Conservation (phyloP, 2,329 filamentous ascomycete genomes). For the Juglanconis oblonga region DNA sequence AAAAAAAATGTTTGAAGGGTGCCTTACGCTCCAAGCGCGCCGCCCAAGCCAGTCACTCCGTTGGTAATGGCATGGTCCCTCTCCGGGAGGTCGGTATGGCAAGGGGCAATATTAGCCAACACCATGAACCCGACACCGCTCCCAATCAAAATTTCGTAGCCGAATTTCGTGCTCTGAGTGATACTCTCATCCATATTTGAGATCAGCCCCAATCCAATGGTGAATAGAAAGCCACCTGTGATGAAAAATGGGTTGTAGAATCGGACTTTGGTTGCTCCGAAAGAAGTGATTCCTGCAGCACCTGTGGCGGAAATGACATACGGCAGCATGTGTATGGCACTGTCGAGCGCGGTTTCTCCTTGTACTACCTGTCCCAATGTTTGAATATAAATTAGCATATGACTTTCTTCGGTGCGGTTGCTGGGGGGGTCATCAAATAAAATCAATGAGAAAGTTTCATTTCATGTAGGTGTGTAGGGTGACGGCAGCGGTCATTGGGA, state of each 20-base stretch:
- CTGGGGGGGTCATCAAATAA: too few relatives aligned
- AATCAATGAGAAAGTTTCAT: background rate
- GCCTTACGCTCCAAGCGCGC: background rate
- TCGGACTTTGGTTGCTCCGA: constrained; percentile 7
- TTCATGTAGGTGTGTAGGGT: too few relatives aligned
- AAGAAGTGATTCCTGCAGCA: background rate
- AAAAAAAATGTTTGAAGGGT: too few relatives aligned
- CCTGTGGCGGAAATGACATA: constrained; percentile 9
- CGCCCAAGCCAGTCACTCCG: background rate
- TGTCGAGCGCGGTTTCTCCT: background rate
- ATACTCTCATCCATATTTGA: background rate
- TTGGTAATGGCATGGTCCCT: constrained; percentile 14
- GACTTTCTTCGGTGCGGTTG: too few relatives aligned
- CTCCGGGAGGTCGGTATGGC: constrained; percentile 9
- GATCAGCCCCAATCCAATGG: background rate
- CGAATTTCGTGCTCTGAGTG: background rate
- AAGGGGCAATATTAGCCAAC: constrained; percentile 15
- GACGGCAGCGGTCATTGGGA: too few relatives aligned
- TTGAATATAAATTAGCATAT: background rate
- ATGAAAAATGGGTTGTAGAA: constrained; percentile 18
- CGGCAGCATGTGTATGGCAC: constrained; percentile 11
- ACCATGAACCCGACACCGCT: constrained; percentile 9
- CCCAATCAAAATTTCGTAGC: constrained; percentile 3
- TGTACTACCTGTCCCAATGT: background rate
- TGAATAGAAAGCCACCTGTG: constrained; percentile 2